phyloP scores from a whole-genome alignment of 2,329 filamentous ascomycete genomes.

The Leptosphaerulina australis region DNA sequence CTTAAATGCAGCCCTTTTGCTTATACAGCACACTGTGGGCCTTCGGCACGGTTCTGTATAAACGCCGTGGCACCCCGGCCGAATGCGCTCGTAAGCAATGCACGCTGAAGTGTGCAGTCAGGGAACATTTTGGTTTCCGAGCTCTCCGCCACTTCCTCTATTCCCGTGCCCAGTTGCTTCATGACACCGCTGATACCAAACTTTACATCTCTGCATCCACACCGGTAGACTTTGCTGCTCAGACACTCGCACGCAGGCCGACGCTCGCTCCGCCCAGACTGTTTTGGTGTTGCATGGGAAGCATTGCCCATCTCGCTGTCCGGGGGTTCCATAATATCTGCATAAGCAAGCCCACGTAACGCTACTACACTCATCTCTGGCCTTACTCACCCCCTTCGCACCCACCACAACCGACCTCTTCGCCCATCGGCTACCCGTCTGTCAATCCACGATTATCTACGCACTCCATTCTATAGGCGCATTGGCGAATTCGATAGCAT shows the following conservation, averaged over 20 bases:
- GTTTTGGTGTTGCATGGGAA: slow-evolving; percentile 15
- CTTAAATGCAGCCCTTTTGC: slow-evolving; percentile 1
- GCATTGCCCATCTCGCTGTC: slow-evolving; percentile 13
- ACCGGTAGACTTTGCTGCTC: slow-evolving; percentile 6
- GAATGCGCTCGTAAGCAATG: slow-evolving; percentile 20
- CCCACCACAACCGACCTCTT: slow-evolving; percentile 21
- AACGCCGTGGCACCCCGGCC: slow-evolving; percentile 18
- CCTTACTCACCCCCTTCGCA: slow-evolving; percentile 19
- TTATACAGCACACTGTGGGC: neutral
- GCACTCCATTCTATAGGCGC: slow-evolving; percentile 21
- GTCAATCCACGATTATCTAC: slow-evolving; percentile 11
- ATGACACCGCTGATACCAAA: slow-evolving; percentile 10
- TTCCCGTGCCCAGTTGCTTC: slow-evolving; percentile 10
- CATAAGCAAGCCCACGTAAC: slow-evolving; percentile 10
- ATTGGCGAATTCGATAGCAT: slow-evolving; percentile 40
- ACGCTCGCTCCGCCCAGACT: slow-evolving; percentile 18
- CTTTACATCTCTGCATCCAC: slow-evolving; percentile 4
- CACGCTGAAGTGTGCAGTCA: slow-evolving; percentile 12
- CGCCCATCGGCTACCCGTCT: slow-evolving; percentile 18
- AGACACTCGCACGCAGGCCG: slow-evolving; percentile 12
- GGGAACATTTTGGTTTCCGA: slow-evolving; percentile 11
- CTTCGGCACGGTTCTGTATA: slow-evolving; percentile 16
- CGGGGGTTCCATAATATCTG: slow-evolving; percentile 24
- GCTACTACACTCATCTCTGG: slow-evolving; percentile 12
- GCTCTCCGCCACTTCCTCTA: slow-evolving; percentile 14